phyloP scores from a whole-genome alignment of 2,329 filamentous ascomycete species.

The Colletotrichum tamarilloi region DNA sequence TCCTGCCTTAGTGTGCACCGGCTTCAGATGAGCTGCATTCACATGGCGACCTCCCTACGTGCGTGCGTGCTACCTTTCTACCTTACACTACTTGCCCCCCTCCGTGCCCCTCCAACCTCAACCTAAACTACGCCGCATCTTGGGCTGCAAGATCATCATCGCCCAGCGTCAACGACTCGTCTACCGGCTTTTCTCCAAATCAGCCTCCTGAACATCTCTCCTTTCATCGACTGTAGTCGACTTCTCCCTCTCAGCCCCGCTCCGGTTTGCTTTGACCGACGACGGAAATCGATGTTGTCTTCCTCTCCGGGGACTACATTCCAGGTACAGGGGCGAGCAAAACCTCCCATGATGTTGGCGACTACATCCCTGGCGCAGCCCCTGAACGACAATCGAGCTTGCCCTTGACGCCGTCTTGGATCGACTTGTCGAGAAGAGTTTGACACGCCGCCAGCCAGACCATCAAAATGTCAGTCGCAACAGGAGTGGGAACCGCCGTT shows the following conservation, averaged over 20 bases:
- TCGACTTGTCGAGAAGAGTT: neutral
- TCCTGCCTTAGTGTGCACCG: neutral
- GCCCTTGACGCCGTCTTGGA: neutral
- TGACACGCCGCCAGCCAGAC: slow-evolving; percentile 10
- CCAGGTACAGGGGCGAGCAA: neutral
- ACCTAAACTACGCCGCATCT: neutral
- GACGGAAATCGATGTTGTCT: neutral
- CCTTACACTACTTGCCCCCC: too few species aligned
- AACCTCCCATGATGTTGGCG: neutral
- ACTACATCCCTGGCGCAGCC: neutral
- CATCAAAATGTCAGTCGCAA: slow-evolving; percentile 5
- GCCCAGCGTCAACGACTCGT: neutral
- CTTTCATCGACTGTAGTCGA: neutral
- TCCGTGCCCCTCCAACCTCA: neutral
- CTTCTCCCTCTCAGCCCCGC: neutral
- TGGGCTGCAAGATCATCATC: neutral
- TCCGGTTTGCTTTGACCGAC: neutral
- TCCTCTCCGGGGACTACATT: neutral
- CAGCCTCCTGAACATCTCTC: neutral
- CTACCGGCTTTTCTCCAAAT: neutral
- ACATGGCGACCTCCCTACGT: neutral
- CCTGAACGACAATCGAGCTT: neutral
- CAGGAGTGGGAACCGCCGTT: slow-evolving; percentile 1
- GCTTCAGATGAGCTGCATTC: neutral
- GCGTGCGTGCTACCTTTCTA: neutral